A percentile compares a stretch with the other conserved stretches of the same genome.
Conservation (phyloP, 2,329 filamentous ascomycete species). For the Colletotrichum sp. region DNA sequence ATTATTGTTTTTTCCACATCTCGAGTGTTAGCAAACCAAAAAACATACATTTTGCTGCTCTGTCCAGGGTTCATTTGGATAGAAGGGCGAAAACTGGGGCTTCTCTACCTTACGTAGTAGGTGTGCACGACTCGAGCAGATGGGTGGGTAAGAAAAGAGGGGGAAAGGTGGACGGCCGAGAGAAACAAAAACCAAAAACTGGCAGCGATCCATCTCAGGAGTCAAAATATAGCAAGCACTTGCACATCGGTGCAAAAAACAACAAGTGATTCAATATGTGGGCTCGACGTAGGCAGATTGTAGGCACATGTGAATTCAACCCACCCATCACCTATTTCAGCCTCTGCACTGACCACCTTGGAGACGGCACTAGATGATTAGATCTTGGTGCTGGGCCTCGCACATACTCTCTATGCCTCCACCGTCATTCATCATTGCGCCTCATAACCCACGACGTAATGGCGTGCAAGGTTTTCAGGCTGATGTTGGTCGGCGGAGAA, state of each 20-base stretch:
- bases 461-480: neutral
- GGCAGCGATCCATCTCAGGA: neutral
- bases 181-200: neutral
- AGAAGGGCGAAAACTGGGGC: neutral
- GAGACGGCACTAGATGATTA: neutral
- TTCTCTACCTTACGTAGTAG: neutral
- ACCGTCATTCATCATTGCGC: neutral
- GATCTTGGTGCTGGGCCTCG: neutral
- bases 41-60: neutral
- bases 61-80: neutral
- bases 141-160: neutral
- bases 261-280: neutral
- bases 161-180: neutral
- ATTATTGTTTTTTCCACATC: neutral
- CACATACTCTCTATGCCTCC: neutral
- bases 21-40: neutral
- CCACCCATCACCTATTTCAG: neutral
- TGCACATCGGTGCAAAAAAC: neutral
- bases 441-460: neutral
- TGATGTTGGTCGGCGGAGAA: neutral
- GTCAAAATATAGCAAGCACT: neutral
- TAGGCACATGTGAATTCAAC: neutral
- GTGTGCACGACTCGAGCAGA: neutral
- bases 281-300: neutral
- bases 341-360: constrained; percentile 7